Evolutionary conservation across 495 filamentous ascomycete species (phyloP), one percentile per base, ranked within the genome.

Genomic region (Penicillium lagena): DNA sequence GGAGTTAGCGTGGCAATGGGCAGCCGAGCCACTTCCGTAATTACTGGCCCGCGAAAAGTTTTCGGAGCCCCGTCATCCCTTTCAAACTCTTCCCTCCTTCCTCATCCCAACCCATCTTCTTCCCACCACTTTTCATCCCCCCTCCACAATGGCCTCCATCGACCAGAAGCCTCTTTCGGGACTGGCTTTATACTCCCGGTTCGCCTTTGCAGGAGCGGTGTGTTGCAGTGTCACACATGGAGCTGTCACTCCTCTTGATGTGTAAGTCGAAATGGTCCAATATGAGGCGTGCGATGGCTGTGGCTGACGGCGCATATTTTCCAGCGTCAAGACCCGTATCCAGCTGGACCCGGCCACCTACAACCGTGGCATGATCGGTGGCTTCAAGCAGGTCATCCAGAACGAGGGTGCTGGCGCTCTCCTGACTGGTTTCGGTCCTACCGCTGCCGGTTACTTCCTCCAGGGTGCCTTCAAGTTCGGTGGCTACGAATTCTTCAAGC

Each of bases 211-310:
- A 50, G 90, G 89, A 66, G 90, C 89, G 53, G 73, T 94, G 72
- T 95, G 90, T 82, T 96, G 90, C 68, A 87, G 87, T 59, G 75
- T 96, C 71, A 96, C 90, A 55, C 90, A 96, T 76, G 90, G 90
- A 58, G 82, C 78, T 59, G 78, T 95, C 63, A 96, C 90, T 44
- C 90, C 90, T 55, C 86, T 96, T 60, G 90, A 96, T 83, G 90
- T 96, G 90, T 96, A 89, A 75, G 90, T 83, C 45, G 22, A 37
- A 54, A 11, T 35, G 28, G 38, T 37, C 9, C 14, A 9, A 35
- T 32, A 37, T 15, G 11, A 9, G 31, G 12, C 14, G 29, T 51
- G 51, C 15, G 38, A n/a, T 10, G n/a, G 11, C 13, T 15, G 1
- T 6, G 9, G 7, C 8, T 11, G 27, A 28, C 10, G 9, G 15